Conservation (phyloP, 2,329 filamentous ascomycete species). For the Thielaviopsis musarum region DNA sequence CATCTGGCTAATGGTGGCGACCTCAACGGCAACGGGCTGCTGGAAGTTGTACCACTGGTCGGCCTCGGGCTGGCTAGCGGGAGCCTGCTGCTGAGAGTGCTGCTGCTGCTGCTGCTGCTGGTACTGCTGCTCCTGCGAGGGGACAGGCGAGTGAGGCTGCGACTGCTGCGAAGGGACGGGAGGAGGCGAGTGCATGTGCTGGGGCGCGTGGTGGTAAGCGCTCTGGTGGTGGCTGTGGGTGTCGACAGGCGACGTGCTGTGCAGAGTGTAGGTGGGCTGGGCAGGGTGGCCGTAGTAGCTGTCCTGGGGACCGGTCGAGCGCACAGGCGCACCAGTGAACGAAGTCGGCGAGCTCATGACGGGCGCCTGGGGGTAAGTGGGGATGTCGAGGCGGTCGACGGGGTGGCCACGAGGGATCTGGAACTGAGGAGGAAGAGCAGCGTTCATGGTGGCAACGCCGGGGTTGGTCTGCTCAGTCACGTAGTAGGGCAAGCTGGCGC, state of each 20-base stretch:
- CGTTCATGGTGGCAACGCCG: constrained; percentile 44
- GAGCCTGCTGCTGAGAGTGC: constrained; percentile 15
- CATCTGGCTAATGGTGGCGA: constrained; percentile 35
- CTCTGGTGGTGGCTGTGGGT: constrained; percentile 17
- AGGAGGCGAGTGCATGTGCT: constrained; percentile 17
- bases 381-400: constrained; percentile 31
- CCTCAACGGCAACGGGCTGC: constrained; percentile 31
- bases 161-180: constrained; percentile 19
- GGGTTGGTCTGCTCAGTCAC: constrained; percentile 45
- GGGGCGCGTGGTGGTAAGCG: constrained; percentile 16
- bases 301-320: constrained; percentile 32
- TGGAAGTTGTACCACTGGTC: constrained; percentile 43
- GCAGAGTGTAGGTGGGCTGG: constrained; percentile 30
- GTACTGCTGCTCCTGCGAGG: constrained; percentile 19
- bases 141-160: constrained; percentile 19
- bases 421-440: constrained; percentile 33
- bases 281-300: constrained; percentile 40
- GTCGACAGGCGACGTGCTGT: constrained; percentile 30
- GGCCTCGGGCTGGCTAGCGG: constrained; percentile 25
- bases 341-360: constrained; percentile 39
- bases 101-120: constrained; percentile 16
- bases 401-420: constrained; percentile 32
- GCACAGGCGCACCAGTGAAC: constrained; percentile 38
- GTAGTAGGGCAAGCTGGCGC: constrained; percentile 36
- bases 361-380: constrained; percentile 26